Percentiles rank a stretch among this genome's conserved stretches.
These are phyloP conservation scores for Amanita subjunquillea DNA, from an alignment of 768 basidiomycete genomes.

Conservation along the genomic window DNA sequence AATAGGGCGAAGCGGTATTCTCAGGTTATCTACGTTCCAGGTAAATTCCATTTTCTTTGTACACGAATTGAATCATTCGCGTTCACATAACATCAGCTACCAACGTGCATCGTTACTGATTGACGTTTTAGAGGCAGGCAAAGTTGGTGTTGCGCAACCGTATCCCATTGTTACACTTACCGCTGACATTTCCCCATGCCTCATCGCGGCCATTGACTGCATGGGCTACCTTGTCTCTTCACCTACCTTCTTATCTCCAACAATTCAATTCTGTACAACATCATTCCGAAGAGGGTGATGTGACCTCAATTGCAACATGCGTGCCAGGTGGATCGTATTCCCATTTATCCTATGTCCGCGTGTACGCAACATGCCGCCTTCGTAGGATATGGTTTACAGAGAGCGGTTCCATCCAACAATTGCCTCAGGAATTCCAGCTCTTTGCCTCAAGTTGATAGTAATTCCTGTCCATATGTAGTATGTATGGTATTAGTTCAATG, in stretches of 20 bases:
- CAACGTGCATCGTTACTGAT: not conserved
- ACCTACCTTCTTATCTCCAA: slow-evolving; percentile 49
- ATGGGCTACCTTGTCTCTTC: slow-evolving; percentile 58
- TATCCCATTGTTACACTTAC: slow-evolving; percentile 57
- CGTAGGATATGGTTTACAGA: slow-evolving; percentile 71
- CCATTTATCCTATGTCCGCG: slow-evolving; percentile 61
- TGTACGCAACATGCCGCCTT: slow-evolving; percentile 71
- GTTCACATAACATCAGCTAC: not conserved
- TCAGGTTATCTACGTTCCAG: slow-evolving; percentile 77
- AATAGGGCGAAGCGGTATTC: slow-evolving; percentile 41
- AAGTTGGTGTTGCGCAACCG: slow-evolving; percentile 29
- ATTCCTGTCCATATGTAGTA: not conserved
- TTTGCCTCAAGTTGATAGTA: slow-evolving; percentile 21
- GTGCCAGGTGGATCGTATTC: slow-evolving; percentile 49
- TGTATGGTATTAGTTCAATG: not conserved
- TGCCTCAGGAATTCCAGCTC: slow-evolving; percentile 72
- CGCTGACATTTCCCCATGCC: slow-evolving; percentile 49
- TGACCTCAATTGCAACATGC: slow-evolving; percentile 5
- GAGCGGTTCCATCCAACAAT: slow-evolving; percentile 28
- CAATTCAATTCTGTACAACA: slow-evolving; percentile 47
- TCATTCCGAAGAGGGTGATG: slow-evolving; percentile 11
- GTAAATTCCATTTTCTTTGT: slow-evolving; percentile 24
- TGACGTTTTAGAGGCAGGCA: slow-evolving; percentile 21
- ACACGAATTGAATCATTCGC: too few species aligned
- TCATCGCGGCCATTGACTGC: slow-evolving; percentile 52